Percentiles rank a stretch among this genome's conserved stretches.
phyloP scores from a whole-genome alignment of 805 yeast genomes.

The Candida maris region DNA sequence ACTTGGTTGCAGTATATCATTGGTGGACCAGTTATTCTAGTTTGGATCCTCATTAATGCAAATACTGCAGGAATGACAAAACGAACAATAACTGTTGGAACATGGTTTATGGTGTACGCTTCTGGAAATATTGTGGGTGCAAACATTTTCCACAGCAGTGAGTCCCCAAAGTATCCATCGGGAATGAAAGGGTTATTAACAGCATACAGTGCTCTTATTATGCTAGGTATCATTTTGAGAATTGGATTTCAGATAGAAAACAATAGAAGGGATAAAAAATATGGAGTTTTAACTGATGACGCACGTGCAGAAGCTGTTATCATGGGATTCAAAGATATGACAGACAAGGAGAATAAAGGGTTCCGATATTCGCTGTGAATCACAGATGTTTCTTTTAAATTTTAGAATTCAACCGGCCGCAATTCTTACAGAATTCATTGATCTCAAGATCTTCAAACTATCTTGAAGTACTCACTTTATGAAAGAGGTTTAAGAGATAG shows the following conservation, averaged over 20 bases:
- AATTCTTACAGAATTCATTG: too few species aligned
- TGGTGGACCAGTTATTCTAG: constrained; percentile 11
- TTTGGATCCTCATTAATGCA: constrained; percentile 25
- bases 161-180: constrained; percentile 51
- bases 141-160: constrained; percentile 48
- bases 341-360: constrained; percentile 53
- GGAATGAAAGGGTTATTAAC: constrained; percentile 46
- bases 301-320: constrained; percentile 25
- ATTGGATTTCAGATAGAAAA: constrained; percentile 38
- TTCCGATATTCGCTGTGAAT: constrained; percentile 50
- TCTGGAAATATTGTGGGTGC: constrained; percentile 59
- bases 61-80: constrained; percentile 64
- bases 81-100: constrained; percentile 46
- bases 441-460: too few species aligned
- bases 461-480: too few species aligned
- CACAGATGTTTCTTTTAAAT: too few species aligned
- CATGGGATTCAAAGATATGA: constrained; percentile 53
- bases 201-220: constrained; percentile 13
- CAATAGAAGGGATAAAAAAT: constrained; percentile 38
- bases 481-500: too few species aligned
- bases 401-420: too few species aligned
- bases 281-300: constrained; percentile 24
- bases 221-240: constrained; percentile 11
- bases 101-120: constrained; percentile 53
- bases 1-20: constrained; percentile 11